Evolutionary conservation across 2,329 filamentous ascomycete species (phyloP), one percentile per base, ranked within the genome.

Genomic region (Bipolaris bicolor): DNA sequence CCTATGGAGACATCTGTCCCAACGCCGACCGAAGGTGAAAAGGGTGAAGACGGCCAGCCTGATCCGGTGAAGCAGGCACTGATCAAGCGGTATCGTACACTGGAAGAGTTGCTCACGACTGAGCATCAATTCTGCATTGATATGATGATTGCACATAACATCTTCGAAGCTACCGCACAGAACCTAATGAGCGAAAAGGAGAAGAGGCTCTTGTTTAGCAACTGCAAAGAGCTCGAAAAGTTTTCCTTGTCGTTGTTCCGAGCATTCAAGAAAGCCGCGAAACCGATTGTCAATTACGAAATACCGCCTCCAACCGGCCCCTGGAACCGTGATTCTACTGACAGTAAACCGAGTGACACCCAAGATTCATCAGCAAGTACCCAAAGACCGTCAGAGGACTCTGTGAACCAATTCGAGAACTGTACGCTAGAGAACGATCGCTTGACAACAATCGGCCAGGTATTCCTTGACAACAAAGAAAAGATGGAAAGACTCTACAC

Each of bases 71-170:
- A 62, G 24, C 60, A 67, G 52, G 57, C 62, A n/a, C 81, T 98
- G 7, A 86, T 86, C 48, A 90, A 94, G 72, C 89, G 95, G 18
- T 87, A 89, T 52, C 87, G 96, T 73, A 87, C 96, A 46, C 89
- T 98, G 68, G 93, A 94, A 71, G 95, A 99, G 76, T 81, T 99
- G 36, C 85, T 97, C 44, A 92, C 97, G 69, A 99, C 95, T 0
- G 95, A 99, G 74, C 88, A 92, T 46, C 88, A 89, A 5, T 98
- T 96, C 76, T 88, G 96, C 55, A 87, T 92, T 62, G 95, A 99
- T 74, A 94, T 99, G 91, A 97, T 93, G 74, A 94, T 99, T 51
- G 90, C 97, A 2, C 92, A 96, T 70, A 93, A 98, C 71, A 98
- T 99, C 52, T 99, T 98, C 82, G 96, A 96, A 77, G 92, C 91